Conservation (phyloP, 306 rosid species). For the Fragaria vesca region DNA sequence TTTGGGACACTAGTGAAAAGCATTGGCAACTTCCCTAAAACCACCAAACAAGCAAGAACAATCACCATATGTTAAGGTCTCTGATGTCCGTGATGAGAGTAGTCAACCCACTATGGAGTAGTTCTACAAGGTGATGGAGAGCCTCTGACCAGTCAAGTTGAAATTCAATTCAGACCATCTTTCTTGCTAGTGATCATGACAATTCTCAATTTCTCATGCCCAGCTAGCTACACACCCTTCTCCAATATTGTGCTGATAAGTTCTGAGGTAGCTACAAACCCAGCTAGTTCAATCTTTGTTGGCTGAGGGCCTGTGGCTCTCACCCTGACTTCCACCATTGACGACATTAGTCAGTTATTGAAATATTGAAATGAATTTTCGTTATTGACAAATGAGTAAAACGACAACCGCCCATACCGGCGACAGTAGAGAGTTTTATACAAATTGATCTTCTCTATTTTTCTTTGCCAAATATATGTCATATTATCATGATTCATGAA, state of each 20-base stretch:
- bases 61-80: too few species aligned
- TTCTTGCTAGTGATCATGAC: neutral
- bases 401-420: too few species aligned
- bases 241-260: neutral
- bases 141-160: slow-evolving; percentile 14
- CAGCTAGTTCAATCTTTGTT: neutral
- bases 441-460: too few species aligned
- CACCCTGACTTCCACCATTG: neutral
- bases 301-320: neutral
- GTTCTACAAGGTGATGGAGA: neutral
- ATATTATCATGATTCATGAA: neutral
- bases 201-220: slow-evolving; percentile 1
- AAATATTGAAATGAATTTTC: too few species aligned
- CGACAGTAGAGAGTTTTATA: too few species aligned
- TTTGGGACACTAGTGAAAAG: too few species aligned
- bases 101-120: neutral
- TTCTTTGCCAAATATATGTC: neutral
- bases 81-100: too few species aligned
- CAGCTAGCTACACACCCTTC: neutral
- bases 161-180: neutral
- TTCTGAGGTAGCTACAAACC: neutral
- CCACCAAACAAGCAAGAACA: too few species aligned
- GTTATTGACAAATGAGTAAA: too few species aligned
- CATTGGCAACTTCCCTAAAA: too few species aligned
- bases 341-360: neutral